A percentile compares a stretch with the other conserved stretches of the same genome.
phyloP scores from a whole-genome alignment of 176 grass and related monocot genomes.

The Lolium perenne region DNA sequence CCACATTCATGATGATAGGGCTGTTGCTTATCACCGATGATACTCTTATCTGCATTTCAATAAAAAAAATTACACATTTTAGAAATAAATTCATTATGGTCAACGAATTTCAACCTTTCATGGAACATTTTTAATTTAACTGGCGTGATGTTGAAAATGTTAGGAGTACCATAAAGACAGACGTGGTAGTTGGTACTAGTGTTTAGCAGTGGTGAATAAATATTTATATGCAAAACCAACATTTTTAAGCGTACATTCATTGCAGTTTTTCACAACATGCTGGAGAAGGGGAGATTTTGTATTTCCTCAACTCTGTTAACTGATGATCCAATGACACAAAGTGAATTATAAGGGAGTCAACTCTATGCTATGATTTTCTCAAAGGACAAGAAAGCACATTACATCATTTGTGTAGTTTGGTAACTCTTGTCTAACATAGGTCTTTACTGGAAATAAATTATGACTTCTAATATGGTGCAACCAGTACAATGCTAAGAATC shows the following conservation, averaged over 20 bases:
- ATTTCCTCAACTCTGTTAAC: background rate
- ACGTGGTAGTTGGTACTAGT: background rate
- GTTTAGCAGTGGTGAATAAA: background rate
- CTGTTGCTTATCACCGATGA: conserved; percentile 82
- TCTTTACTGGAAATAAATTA: background rate
- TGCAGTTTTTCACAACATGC: background rate
- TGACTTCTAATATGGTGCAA: background rate
- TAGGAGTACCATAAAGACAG: background rate
- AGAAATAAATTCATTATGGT: background rate
- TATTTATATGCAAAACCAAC: background rate
- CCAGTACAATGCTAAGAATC: conserved; percentile 14
- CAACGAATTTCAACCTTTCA: background rate
- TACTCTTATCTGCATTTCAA: conserved; percentile 66
- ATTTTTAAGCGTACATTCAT: background rate
- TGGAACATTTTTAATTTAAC: background rate
- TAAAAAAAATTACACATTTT: conserved; percentile 21
- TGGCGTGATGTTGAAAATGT: conserved; percentile 4
- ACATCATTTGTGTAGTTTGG: background rate
- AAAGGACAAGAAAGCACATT: background rate
- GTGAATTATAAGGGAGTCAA: background rate
- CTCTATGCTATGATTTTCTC: conserved; percentile 16
- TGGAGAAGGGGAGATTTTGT: background rate
- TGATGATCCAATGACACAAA: background rate
- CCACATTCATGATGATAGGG: conserved; percentile 83
- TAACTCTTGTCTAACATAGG: background rate